These are phyloP conservation scores for Xenosphaeropsis pyriputrescens DNA, from an alignment of 2,329 filamentous ascomycete species.

Conservation along the genomic window DNA sequence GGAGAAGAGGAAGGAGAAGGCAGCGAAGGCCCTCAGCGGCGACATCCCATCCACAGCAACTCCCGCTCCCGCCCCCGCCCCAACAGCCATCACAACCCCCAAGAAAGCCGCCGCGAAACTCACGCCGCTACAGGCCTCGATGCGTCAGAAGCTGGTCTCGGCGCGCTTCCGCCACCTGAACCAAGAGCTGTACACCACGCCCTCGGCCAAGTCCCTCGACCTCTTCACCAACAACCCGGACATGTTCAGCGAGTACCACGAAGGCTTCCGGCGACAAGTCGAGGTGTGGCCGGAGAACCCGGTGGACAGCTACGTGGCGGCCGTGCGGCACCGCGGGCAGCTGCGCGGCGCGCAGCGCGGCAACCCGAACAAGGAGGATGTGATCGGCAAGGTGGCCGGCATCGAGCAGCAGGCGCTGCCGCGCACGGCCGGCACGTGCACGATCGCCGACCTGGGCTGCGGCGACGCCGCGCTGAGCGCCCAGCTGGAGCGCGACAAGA, in stretches of 20 bases:
- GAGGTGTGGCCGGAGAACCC: conserved; percentile 95
- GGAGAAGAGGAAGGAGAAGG: conserved; percentile 21
- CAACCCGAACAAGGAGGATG: conserved; percentile 24
- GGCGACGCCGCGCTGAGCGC: conserved; percentile 76
- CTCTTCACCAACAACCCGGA: conserved; percentile 78
- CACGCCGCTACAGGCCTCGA: conserved; percentile 83
- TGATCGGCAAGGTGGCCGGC: conserved; percentile 11
- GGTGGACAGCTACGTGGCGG: conserved; percentile 69
- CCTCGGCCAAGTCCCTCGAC: conserved; percentile 67
- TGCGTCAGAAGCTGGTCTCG: conserved; percentile 89
- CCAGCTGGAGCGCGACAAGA: conserved; percentile 45
- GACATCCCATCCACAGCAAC: conserved; percentile 4
- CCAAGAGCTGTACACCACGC: conserved; percentile 87
- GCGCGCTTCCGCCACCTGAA: conserved; percentile 96
- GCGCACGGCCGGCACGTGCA: conserved; percentile 56
- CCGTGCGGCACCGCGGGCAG: conserved; percentile 33
- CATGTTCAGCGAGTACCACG: conserved; percentile 93
- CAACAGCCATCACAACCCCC: conserved; percentile 24
- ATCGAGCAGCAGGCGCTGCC: conserved; percentile 39
- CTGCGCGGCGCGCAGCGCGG: conserved; percentile 32
- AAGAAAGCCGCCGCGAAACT: conserved; percentile 38
- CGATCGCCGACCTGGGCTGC: conserved; percentile 83
- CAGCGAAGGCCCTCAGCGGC: conserved; percentile 8
- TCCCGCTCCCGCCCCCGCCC: conserved; percentile 13
- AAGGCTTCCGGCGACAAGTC: conserved; percentile 90